A percentile compares a stretch with the other conserved stretches of the same genome.
These are phyloP conservation scores for Tetrahymena thermophila DNA, from an alignment of 73 alveolate genomes.

Conservation along the genomic window DNA sequence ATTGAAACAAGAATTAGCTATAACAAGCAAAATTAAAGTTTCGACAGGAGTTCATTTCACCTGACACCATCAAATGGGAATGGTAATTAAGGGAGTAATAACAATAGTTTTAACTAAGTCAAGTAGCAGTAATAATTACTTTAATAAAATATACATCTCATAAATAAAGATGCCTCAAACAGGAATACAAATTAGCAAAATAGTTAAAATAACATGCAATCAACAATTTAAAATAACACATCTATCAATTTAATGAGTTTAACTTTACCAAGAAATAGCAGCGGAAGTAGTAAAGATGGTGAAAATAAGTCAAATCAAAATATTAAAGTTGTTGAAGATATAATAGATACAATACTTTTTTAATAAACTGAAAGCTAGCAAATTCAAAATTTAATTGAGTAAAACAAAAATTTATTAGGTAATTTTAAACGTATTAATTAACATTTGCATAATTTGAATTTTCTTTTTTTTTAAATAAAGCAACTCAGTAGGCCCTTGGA, in stretches of 20 bases:
- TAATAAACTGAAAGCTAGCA: background rate
- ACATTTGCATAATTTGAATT: background rate
- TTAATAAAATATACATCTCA: background rate
- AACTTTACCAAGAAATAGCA: background rate
- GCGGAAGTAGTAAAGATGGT: background rate
- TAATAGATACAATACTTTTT: background rate
- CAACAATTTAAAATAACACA: background rate
- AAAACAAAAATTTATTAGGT: background rate
- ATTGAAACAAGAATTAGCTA: background rate
- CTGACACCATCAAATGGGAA: background rate
- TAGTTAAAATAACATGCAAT: background rate
- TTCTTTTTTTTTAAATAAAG: background rate
- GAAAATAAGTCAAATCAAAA: background rate
- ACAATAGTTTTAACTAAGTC: background rate
- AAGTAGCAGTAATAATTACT: background rate
- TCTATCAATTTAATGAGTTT: background rate
- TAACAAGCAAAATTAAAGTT: background rate
- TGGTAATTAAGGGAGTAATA: background rate
- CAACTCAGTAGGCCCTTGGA: background rate
- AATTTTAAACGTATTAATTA: background rate
- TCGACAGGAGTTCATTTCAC: background rate
- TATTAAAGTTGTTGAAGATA: background rate
- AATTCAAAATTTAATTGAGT: background rate
- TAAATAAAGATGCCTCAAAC: background rate
- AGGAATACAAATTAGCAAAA: background rate